Base-by-base conservation (phyloP, 345 rosid species). In the Brassica nigra region DNA sequence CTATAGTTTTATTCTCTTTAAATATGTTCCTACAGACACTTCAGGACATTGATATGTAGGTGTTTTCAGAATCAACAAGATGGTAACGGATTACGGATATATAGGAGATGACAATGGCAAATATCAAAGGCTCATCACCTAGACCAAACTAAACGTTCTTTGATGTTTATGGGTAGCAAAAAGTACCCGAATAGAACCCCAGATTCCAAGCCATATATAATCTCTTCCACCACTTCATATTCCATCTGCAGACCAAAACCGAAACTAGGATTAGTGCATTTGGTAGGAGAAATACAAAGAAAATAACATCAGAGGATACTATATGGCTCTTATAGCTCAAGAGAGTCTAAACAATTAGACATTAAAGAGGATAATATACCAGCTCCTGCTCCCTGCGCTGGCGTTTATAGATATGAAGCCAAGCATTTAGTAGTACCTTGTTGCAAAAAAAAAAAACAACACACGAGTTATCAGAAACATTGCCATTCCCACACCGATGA, bases 151-250 rank as follows among this genome's bases (percentile, higher is more conserved):
- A 42, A n/a, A 66, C 61, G 76, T 4, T 39, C 6, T 28, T 47
- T 16, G 37, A 73, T 76, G 30, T 72, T 30, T 62, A 62, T 37
- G 52, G 52, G 20, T 54, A 28, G 52, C 14, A 10, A 52, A 47
- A 44, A 47, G 37, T 89, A 95, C 99, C 99, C 99, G 77, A 95
- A 95, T 76, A 95, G 79, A 76, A 93, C 83, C 75, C 99, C 99
- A 74, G 98, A 95, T 85, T 95, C 98, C 89, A 93, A 79, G 77
- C 99, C 98, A 75, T 88, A 93, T 73, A 95, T 95, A 66, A 95
- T 95, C 85, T 95, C 99, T 86, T 95, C 99, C 84, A 91, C 93
- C 62, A 95, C 98, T 87, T 95, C 99, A 87, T 86, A 90, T 72
- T 90, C 97, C 86, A 85, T 80, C 99, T 93, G 88, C 83, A 83